These are phyloP conservation scores for Pyrenochaeta sp. DNA, from an alignment of 2,329 filamentous ascomycete genomes.

Conservation along the genomic window DNA sequence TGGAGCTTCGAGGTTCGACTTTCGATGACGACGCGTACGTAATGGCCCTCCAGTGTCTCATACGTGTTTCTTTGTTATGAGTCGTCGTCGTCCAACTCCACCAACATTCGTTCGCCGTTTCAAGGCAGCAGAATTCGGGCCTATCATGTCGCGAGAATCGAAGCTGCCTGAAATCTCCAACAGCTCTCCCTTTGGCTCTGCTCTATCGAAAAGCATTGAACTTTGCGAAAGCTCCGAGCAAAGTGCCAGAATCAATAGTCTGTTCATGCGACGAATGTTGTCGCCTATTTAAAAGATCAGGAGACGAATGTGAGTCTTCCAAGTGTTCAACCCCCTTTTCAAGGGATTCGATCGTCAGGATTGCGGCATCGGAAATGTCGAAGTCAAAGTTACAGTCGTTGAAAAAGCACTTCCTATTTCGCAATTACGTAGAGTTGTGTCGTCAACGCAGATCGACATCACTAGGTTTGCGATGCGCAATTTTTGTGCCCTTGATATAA, in stretches of 20 bases:
- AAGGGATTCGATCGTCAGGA: background rate
- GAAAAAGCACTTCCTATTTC: background rate
- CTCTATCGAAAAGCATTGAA: background rate
- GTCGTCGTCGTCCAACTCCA: conserved; percentile 16
- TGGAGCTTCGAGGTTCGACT: conserved; percentile 7
- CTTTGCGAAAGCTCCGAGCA: background rate
- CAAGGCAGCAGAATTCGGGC: conserved; percentile 42
- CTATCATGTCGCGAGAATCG: conserved; percentile 31
- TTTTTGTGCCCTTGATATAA: background rate
- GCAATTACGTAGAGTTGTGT: background rate
- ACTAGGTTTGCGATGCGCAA: background rate
- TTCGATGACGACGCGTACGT: conserved; percentile 21
- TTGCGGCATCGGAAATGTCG: background rate
- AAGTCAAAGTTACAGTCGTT: background rate
- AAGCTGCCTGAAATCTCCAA: conserved; percentile 30
- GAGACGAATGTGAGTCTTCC: background rate
- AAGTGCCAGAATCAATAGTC: background rate
- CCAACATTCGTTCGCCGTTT: conserved; percentile 26
- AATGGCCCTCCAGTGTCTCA: conserved; percentile 24
- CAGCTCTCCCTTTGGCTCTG: background rate
- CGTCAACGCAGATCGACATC: background rate
- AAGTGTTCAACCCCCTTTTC: background rate
- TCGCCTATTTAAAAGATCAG: no score
- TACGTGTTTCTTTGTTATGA: conserved; percentile 26
- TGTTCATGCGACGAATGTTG: background rate